Evolutionary conservation across 495 filamentous ascomycete genomes (phyloP).

Genomic region (Penicillium nucicola): DNA sequence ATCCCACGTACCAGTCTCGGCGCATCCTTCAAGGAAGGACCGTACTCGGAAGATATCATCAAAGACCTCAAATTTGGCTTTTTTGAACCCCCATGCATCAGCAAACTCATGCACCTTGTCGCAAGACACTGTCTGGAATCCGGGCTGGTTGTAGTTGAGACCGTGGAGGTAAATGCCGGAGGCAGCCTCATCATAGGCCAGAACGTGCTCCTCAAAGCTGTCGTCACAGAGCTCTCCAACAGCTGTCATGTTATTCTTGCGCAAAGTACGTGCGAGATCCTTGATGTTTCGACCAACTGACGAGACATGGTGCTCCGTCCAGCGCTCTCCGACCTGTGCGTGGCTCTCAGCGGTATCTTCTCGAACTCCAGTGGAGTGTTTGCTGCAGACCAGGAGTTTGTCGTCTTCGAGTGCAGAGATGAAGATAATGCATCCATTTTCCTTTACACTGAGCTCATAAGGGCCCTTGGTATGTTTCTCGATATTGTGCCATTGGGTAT

Average conservation of each 20-base stretch:
- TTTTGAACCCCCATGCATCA: conserved; percentile 90
- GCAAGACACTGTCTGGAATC: conserved; percentile 81
- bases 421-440: conserved; percentile 99
- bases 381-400: conserved; percentile 90
- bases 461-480: conserved; percentile 74
- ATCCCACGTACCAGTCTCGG: conserved; percentile 80
- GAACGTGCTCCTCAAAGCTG: conserved; percentile 92
- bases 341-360: conserved; percentile 70
- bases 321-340: conserved; percentile 77
- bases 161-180: conserved; percentile 94
- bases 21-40: conserved; percentile 75
- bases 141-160: conserved; percentile 88
- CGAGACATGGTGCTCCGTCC: conserved; percentile 76
- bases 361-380: conserved; percentile 86
- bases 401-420: conserved; percentile 86
- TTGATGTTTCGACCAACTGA: conserved; percentile 69
- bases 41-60: conserved; percentile 71
- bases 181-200: conserved; percentile 79
- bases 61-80: conserved; percentile 74
- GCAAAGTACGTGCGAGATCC: conserved; percentile 72
- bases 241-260: conserved; percentile 80
- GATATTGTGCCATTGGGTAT: conserved; percentile 81
- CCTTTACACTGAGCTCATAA: conserved; percentile 94
- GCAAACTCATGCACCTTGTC: conserved; percentile 82
- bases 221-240: conserved; percentile 98